A percentile compares a stretch with the other conserved stretches of the same genome.
phyloP scores from a whole-genome alignment of 176 grass and related monocot genomes.

The Musa itinerans region DNA sequence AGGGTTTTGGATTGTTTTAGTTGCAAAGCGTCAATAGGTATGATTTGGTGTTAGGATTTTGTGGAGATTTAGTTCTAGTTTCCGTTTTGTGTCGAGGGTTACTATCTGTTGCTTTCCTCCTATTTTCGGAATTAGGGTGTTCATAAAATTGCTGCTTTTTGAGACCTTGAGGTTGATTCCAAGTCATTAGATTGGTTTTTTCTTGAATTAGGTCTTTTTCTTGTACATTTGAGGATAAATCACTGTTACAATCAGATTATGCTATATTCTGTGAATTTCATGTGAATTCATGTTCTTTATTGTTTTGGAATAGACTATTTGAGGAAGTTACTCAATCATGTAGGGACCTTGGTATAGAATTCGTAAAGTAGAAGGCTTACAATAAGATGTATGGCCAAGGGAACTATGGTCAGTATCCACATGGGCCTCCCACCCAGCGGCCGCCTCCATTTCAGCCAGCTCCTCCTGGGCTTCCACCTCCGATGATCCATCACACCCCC shows the following conservation, averaged over 20 bases:
- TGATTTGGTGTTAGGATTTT: neutral
- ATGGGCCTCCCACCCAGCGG: neutral
- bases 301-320: neutral
- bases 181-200: neutral
- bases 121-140: neutral
- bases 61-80: neutral
- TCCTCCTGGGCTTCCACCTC: slow-evolving; percentile 2
- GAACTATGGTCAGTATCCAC: slow-evolving; percentile 3
- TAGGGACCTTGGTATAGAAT: neutral
- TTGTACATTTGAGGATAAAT: neutral
- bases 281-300: neutral
- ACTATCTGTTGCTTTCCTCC: neutral
- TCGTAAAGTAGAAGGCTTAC: neutral
- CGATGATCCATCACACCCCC: neutral
- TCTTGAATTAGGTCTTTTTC: neutral
- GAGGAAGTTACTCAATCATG: neutral
- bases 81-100: neutral
- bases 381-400: slow-evolving; percentile 16
- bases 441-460: neutral
- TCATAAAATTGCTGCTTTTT: neutral
- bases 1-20: slow-evolving; percentile 2
- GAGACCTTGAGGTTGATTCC: neutral
- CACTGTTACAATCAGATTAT: neutral
- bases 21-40: neutral
- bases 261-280: neutral